Evolutionary conservation across 140 eudicot genomes (phyloP), one percentile per base, ranked within the genome.

Genomic region (Stevia rebaudiana): DNA sequence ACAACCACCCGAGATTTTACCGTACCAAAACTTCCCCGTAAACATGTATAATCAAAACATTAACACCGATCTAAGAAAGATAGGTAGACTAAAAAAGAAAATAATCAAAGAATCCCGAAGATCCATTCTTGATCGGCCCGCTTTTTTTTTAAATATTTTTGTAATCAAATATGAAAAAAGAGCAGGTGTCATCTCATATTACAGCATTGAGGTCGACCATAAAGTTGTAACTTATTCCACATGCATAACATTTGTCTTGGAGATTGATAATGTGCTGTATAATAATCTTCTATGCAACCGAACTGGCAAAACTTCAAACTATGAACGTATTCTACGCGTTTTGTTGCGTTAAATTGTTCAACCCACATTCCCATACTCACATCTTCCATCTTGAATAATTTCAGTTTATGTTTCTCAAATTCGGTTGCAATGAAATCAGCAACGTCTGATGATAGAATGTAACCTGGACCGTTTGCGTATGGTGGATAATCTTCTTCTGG

Each of bases 351-450:
- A 53, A 79, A 92, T 54, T 79, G 69, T 60, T 81, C 96, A 8
- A 92, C 96, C 98, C 98, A 92, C 98, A 92, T 88, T 72, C 96
- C 98, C 91, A 92, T 83, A 63, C 96, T 91, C 73, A 91, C 98
- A 58, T 91, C 98, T 77, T 91, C 96, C 98, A 91, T 91, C 81
- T 91, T 91, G 81, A 92, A 92, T 47, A 92, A 63, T 88, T 92
- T 85, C 61, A 92, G 49, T 41, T 74, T 92, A 70, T 92, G 96
- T 57, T 79, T 81, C 77, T 92, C 95, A 46, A 88, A 92, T 71
- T 88, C 78, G 1, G 81, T 67, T 16, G 88, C 95, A 17, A 82
- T 79, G 48, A 72, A 81, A 46, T 85, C 71, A 18, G 98, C 98
- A 40, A 92, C 81, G 65, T 92, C 98, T n/a, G 94, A 75, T 40